Conservation (phyloP, 768 basidiomycete species). For the Hemileccinum rubropunctum region DNA sequence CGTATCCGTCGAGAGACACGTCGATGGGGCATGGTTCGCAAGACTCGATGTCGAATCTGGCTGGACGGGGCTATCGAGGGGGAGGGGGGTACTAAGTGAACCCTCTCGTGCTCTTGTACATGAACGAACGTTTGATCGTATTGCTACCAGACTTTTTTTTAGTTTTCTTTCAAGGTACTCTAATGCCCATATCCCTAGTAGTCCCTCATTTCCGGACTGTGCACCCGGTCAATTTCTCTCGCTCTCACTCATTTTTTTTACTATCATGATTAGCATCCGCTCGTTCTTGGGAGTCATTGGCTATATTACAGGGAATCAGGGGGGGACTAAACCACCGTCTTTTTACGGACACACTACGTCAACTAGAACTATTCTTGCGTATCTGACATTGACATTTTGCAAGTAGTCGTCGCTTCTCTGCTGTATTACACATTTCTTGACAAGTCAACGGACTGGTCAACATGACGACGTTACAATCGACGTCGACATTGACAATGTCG, state of each 20-base stretch:
- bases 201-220: constrained; percentile 13
- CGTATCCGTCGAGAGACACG: constrained; percentile 31
- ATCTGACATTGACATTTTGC: not conserved
- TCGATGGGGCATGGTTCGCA: constrained; percentile 11
- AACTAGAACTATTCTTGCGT: not conserved
- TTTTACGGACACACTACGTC: not conserved
- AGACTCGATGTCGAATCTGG: constrained; percentile 24
- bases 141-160: not conserved
- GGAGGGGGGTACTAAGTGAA: constrained; percentile 13
- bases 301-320: constrained; percentile 3
- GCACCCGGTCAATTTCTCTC: constrained; percentile 6
- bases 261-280: not conserved
- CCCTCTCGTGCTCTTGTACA: too few relatives aligned
- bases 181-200: constrained; percentile 12
- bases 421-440: not conserved
- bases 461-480: too few relatives aligned
- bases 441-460: not conserved
- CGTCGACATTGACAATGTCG: constrained; percentile 1
- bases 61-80: constrained; percentile 34
- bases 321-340: too few relatives aligned
- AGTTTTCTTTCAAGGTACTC: not conserved
- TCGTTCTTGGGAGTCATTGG: too few relatives aligned
- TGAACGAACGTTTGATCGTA: too few relatives aligned
- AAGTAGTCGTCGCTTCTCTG: not conserved
- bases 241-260: not conserved